Base-by-base conservation (phyloP, 1,139 yeast genomes). In the Yamadazyma triangularis region DNA sequence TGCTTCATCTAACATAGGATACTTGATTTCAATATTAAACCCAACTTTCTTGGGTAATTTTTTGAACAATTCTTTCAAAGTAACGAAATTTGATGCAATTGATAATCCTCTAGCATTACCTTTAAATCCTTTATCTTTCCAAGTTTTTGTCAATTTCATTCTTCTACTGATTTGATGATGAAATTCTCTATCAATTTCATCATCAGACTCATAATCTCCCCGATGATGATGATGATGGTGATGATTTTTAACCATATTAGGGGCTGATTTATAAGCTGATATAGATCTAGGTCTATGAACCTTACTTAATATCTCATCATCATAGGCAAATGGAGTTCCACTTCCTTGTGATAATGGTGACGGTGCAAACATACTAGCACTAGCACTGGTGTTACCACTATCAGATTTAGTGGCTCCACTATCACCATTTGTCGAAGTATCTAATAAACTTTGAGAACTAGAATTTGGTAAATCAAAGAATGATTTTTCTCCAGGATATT, bases 1-100 rank as follows among this genome's bases (percentile, higher is more conserved):
- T 0, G 95, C 91, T 59, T 91, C 97, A 53, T 87, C 95, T 35
- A 87, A 69, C 95, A 91, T 86, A 3, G 98, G 97, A 51, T 88
- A 91, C 53, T 88, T 91, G 58, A 94, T 78, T 56, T 91, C 98
- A 40, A 91, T 87, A 51, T 91, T 91, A 62, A 91, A 89, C 0
- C 98, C 98, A 14, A 89, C 94, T 39, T 73, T 74, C 35, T 70
- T 65, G 1, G 97, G 97, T 16, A 91, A 62, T 42, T 85, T 85
- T 48, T 73, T 73, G 63, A 91, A 87, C 31, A 88, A 70, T 44
- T 89, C 96, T 45, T 77, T 82, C 41, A 91, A 67, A 0, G 97
- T 88, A 4, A 89, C 95, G 55, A 91, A 91, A 22, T 86, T 82
- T 1, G 96, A 85, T 10, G 96, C 96, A 51, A 91, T 87, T 1